Evolutionary conservation across 345 rosid species (phyloP).

Genomic region (Pistacia integerrima): DNA sequence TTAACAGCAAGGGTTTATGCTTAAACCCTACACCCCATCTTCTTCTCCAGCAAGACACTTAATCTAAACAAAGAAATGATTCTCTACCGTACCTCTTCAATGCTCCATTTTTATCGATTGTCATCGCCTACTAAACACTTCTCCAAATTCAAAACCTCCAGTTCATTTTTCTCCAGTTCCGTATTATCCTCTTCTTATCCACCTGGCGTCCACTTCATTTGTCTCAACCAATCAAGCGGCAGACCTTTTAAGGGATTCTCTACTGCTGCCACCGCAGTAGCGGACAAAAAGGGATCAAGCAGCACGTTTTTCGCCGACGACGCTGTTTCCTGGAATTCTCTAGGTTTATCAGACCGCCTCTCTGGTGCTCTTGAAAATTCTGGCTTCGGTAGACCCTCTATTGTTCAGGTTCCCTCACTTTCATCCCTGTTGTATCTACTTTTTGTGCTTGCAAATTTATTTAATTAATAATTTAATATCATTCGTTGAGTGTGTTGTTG

Average conservation of each 20-base stretch:
- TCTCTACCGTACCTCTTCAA: slow-evolving; percentile 48
- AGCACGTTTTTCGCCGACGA: slow-evolving; percentile 71
- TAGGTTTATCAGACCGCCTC: slow-evolving; percentile 71
- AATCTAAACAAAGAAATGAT: slow-evolving; percentile 29
- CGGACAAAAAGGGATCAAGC: slow-evolving; percentile 29
- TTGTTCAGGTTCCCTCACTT: slow-evolving; percentile 58
- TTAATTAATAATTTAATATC: too few relatives aligned
- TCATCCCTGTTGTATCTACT: background rate
- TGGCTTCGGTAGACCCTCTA: slow-evolving; percentile 80
- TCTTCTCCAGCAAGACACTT: background rate
- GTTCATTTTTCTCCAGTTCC: slow-evolving; percentile 30
- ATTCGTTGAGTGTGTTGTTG: too few relatives aligned
- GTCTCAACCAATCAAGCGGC: slow-evolving; percentile 31
- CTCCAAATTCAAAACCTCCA: slow-evolving; percentile 41
- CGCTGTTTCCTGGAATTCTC: slow-evolving; percentile 72
- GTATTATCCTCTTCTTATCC: slow-evolving; percentile 26
- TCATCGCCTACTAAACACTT: slow-evolving; percentile 44
- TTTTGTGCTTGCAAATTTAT: background rate
- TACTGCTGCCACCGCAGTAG: slow-evolving; percentile 27
- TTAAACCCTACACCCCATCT: slow-evolving; percentile 48
- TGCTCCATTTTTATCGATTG: slow-evolving; percentile 39
- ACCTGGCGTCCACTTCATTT: slow-evolving; percentile 31
- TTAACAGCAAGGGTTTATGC: slow-evolving; percentile 9
- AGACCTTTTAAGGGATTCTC: slow-evolving; percentile 38
- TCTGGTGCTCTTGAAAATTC: slow-evolving; percentile 60